A percentile compares a stretch with the other conserved stretches of the same genome.
Conservation (phyloP, 345 rosid species). For the Conringia planisiliqua region DNA sequence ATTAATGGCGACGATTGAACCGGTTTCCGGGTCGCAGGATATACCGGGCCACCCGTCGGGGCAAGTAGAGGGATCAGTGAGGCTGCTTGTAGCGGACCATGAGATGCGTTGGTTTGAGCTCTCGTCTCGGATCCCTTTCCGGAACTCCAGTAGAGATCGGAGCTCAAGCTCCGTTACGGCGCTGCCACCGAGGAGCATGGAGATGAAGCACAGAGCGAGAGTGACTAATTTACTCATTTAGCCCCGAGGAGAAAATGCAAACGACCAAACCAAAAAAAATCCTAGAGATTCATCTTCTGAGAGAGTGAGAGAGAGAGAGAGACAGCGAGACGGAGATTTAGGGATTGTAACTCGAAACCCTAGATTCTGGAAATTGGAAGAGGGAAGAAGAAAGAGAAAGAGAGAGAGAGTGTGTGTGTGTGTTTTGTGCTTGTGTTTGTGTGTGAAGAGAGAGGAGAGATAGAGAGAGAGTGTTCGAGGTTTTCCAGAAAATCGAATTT, state of each 20-base stretch:
- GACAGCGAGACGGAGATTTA: conserved; percentile 18
- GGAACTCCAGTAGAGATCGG: conserved; percentile 76
- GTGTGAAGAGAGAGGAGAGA: not conserved
- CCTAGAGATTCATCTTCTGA: conserved; percentile 36
- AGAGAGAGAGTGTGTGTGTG: not conserved
- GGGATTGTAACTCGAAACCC: conserved; percentile 15
- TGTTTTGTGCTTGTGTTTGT: not conserved
- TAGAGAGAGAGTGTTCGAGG: conserved; percentile 10
- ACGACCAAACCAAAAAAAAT: not conserved
- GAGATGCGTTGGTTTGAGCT: conserved; percentile 36
- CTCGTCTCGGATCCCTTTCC: conserved; percentile 68
- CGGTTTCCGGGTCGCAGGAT: conserved; percentile 47
- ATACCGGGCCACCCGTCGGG: conserved; percentile 69
- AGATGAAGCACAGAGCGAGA: conserved; percentile 32
- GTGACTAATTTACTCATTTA: conserved; percentile 41
- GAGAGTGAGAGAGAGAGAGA: not conserved
- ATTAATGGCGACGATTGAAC: conserved; percentile 48
- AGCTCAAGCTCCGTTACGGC: conserved; percentile 48
- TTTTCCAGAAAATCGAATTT: conserved; percentile 19
- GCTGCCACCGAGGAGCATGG: conserved; percentile 21
- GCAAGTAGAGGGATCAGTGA: conserved; percentile 42
- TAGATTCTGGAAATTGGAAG: conserved; percentile 24
- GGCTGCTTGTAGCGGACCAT: conserved; percentile 45
- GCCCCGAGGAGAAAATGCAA: not conserved
- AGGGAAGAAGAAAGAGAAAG: not conserved